Conservation (phyloP, 768 basidiomycete species). For the Tulasnella sp. region DNA sequence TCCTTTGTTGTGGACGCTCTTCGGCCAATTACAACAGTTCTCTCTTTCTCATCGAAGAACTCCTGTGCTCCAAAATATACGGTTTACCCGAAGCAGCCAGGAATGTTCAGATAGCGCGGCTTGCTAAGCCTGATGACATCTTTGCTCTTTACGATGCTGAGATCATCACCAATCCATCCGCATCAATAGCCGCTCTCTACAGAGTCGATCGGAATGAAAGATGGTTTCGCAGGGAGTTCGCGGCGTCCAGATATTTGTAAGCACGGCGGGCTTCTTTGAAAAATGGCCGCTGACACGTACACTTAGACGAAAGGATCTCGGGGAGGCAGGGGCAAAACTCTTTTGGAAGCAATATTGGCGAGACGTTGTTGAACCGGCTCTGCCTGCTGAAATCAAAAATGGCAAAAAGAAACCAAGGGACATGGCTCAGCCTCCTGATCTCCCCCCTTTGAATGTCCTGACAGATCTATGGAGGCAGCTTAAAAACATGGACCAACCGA, state of each 20-base stretch:
- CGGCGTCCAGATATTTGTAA: neutral
- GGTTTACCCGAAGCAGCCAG: slow-evolving; percentile 5
- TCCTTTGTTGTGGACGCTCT: neutral
- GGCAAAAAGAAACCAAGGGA: neutral
- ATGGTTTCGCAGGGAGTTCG: neutral
- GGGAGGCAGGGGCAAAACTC: neutral
- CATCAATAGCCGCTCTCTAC: neutral
- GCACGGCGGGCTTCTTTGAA: neutral
- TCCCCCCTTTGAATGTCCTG: neutral
- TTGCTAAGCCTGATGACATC: slow-evolving; percentile 1
- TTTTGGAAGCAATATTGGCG: neutral
- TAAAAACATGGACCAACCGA: neutral
- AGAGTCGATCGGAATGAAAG: neutral
- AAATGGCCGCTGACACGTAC: neutral
- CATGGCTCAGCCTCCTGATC: neutral
- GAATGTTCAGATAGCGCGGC: neutral
- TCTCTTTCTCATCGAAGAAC: neutral
- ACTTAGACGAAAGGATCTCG: neutral
- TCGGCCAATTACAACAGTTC: neutral
- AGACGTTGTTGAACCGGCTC: neutral
- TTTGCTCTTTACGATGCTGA: neutral
- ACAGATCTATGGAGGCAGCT: neutral
- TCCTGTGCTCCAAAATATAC: neutral
- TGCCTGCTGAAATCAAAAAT: neutral
- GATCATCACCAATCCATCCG: neutral